Percentiles rank a stretch among this genome's conserved stretches.
These are phyloP conservation scores for Claviceps africana DNA, from an alignment of 2,329 filamentous ascomycete species.

Conservation along the genomic window DNA sequence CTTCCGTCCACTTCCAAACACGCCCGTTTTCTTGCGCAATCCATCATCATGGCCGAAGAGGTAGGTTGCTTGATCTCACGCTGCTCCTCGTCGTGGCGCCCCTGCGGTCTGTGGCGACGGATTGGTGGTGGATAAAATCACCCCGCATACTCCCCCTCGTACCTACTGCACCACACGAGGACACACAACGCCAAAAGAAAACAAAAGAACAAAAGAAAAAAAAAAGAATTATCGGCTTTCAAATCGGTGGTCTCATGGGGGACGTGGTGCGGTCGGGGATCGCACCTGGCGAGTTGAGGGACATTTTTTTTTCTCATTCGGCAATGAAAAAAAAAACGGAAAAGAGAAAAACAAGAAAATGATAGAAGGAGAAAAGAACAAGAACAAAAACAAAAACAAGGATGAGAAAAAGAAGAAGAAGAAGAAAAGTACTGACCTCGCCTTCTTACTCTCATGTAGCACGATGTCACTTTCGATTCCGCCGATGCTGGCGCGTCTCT, in stretches of 20 bases:
- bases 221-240: too few species aligned
- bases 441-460: constrained; percentile 25
- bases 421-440: constrained; percentile 9
- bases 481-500: constrained; percentile 90
- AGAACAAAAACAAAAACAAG: too few species aligned
- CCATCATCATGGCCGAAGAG: constrained; percentile 45
- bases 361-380: too few species aligned
- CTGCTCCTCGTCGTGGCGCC: constrained; percentile 8
- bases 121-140: constrained; percentile 21
- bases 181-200: constrained; percentile 8
- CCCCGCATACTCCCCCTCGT: constrained; percentile 30
- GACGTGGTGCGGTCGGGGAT: not conserved
- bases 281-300: not conserved
- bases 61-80: constrained; percentile 25
- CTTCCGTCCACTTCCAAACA: constrained; percentile 14
- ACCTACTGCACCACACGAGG: constrained; percentile 20
- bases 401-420: too few species aligned
- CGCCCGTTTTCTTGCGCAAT: constrained; percentile 24
- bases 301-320: not conserved
- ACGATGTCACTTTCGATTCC: constrained; percentile 69
- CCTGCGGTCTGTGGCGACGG: constrained; percentile 15
- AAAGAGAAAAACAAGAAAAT: too few species aligned
- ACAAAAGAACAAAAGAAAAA: too few species aligned
- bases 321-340: not conserved
- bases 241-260: not conserved